Evolutionary conservation across 1,284 basidiomycete species (phyloP), one percentile per base, ranked within the genome.

Genomic region (Ganoderma multipileum): DNA sequence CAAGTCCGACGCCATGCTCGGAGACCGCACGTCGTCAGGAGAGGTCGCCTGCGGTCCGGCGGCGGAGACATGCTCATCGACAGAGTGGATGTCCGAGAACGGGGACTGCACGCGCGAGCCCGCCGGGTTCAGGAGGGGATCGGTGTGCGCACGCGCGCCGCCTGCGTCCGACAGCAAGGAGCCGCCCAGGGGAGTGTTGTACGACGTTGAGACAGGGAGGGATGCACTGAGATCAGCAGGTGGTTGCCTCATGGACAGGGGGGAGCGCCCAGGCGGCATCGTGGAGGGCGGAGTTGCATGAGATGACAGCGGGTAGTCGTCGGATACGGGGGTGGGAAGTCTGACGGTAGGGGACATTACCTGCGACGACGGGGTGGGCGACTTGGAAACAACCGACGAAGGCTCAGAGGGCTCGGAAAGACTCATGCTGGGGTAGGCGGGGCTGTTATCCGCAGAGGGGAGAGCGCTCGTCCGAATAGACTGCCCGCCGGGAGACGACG

Each of bases 401-500:
- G 66, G 50, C 47, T 52, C 61, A 50, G 54, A 41, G 18, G 66
- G 50, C 33, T 52, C 61, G 33, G 59, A 41, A 14, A 71, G 50
- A 9, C 36, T 57, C 61, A 68, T 60, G 41, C 30, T 42, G 4
- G 63, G 63, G 8, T 52, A 69, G 26, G 67, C 65, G n/a, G 68
- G 62, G 67, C 63, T 72, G 68, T 54, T 67, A 23, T 50, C 38
- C 14, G 30, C 14, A 30, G 72, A 69, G 3, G 69, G 57, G 38
- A 41, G 47, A 20, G 58, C 73, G 68, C 68, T 75, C 39, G 57
- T 71, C 11, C 39, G 57, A 23, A 42, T 64, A 5, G 65, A 71
- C 1, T 44, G 58, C 16, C 52, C 67, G 9, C 64, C 60, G 20
- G 81, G 78, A 9, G 84, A 83, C 8, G 82, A 71, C 18, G 82